These are phyloP conservation scores for Phytophthora lateralis DNA, from an alignment of 352 stramenopile species.

Conservation along the genomic window DNA sequence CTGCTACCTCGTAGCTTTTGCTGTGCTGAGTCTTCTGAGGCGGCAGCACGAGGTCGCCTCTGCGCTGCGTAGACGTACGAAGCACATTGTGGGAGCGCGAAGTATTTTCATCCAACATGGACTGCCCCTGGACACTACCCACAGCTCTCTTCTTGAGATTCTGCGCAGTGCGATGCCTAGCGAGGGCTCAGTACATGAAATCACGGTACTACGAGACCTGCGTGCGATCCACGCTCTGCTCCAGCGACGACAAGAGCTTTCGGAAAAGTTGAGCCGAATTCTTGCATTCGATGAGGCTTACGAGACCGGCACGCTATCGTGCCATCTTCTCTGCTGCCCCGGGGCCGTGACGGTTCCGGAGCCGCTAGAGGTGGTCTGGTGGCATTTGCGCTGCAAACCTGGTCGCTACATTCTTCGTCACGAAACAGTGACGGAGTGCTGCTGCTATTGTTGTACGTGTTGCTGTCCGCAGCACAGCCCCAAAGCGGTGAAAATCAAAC, in stretches of 20 bases:
- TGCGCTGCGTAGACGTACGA: constrained; percentile 56
- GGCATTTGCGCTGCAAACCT: constrained; percentile 60
- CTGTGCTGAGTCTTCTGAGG: constrained; percentile 54
- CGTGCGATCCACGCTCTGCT: constrained; percentile 63
- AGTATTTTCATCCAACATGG: constrained; percentile 77
- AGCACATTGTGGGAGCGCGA: constrained; percentile 67
- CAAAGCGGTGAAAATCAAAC: constrained; percentile 20
- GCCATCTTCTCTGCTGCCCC: constrained; percentile 70
- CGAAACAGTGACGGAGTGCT: constrained; percentile 37
- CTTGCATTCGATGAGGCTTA: constrained; percentile 57
- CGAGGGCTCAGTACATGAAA: constrained; percentile 53
- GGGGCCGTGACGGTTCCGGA: constrained; percentile 61
- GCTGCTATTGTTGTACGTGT: constrained; percentile 48
- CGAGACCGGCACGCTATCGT: constrained; percentile 61
- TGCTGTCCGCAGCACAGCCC: constrained; percentile 43
- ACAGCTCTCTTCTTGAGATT: constrained; percentile 45
- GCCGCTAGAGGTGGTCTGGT: constrained; percentile 43
- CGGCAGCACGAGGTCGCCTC: constrained; percentile 58
- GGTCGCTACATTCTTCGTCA: constrained; percentile 61
- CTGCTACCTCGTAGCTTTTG: constrained; percentile 68
- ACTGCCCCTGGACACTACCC: constrained; percentile 55
- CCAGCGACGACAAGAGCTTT: constrained; percentile 46
- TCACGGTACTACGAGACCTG: constrained; percentile 71
- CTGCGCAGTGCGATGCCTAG: constrained; percentile 46
- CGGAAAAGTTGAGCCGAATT: constrained; percentile 62